A percentile compares a stretch with the other conserved stretches of the same genome.
phyloP scores from a whole-genome alignment of 495 filamentous ascomycete genomes.

The Aspergillus nanangensis region DNA sequence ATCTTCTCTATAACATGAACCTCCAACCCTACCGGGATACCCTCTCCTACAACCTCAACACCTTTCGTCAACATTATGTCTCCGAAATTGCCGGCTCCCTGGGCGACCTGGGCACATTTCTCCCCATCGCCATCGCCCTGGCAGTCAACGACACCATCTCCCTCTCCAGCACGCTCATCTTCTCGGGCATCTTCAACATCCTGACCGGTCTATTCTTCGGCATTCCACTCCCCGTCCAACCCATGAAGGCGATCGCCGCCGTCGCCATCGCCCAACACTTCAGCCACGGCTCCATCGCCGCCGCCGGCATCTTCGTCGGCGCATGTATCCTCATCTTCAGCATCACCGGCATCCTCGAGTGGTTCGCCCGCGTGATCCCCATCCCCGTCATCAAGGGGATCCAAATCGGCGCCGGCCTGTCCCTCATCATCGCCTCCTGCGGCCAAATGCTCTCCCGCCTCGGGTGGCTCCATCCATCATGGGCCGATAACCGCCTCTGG shows the following conservation, averaged over 20 bases:
- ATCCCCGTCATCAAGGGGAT: conserved; percentile 89
- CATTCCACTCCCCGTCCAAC: conserved; percentile 81
- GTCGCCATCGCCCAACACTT: conserved; percentile 70
- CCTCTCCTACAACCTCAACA: conserved; percentile 28
- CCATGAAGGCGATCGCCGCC: conserved; percentile 90
- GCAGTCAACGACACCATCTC: conserved; percentile 70
- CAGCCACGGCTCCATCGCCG: conserved; percentile 62
- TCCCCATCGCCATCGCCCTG: conserved; percentile 83
- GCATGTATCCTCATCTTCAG: conserved; percentile 69
- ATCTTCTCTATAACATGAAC: conserved; percentile 17
- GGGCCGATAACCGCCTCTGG: conserved; percentile 72
- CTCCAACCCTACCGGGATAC: conserved; percentile 28
- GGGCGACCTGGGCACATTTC: conserved; percentile 86
- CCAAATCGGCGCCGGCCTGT: conserved; percentile 84
- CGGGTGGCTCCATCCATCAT: conserved; percentile 52
- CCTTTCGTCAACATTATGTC: conserved; percentile 53
- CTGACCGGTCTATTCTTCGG: conserved; percentile 77
- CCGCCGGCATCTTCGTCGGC: conserved; percentile 74
- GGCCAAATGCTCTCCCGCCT: conserved; percentile 55
- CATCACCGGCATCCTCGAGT: conserved; percentile 65
- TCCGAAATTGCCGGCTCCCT: conserved; percentile 85
- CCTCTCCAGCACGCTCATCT: conserved; percentile 78
- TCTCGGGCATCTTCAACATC: conserved; percentile 83
- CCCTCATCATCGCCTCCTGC: conserved; percentile 72
- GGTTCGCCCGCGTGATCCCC: conserved; percentile 68